Evolutionary conservation across 208 protist genomes (phyloP), one percentile per base, ranked within the genome.

Genomic region (Trypanosoma melophagium): DNA sequence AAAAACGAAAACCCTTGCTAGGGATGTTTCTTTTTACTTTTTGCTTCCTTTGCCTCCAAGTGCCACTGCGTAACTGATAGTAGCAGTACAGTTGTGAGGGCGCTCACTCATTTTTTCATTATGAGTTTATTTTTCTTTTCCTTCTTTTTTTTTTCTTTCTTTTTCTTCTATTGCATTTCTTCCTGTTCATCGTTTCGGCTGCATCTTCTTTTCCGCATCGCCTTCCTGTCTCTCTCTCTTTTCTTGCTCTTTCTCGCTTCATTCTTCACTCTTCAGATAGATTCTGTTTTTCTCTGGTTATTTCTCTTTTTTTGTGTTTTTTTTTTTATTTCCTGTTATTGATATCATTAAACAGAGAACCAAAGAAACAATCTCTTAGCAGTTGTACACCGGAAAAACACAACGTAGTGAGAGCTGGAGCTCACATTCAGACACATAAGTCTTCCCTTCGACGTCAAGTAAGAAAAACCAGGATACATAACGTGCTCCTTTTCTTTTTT

Each of bases 141-240:
- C 10, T 10, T n/a, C 10, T 47, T n/a, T 31, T 61, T 50, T 61
- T 50, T 50, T 49, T 28, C 24, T 61, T 61, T 51, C 31, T 49
- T 3, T 28, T 7, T 51, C 8, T 51, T 25, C 7, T 24, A 28
- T 51, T 58, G 12, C 9, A 28, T 58, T 59, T 57, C 17, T 8
- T 57, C 57, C 0, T 57, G 10, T 49, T 17, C 55, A 14, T 66
- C 35, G 38, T 5, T 42, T 49, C 21, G 40, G 10, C 31, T 60
- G 35, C 21, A 60, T 60, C 21, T 64, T 52, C 22, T 13, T 40
- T 52, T 53, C 31, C 9, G 21, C n/a, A 1, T 38, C 60, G 10
- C 31, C 40, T 55, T 3, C 38, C 45, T 24, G 13, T 41, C 19
- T 8, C 1, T 47, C 44, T 68, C 50, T 38, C 9, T 22, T 45